Base-by-base conservation (phyloP, 148 eudicot species). In the Talinum fruticosum region DNA sequence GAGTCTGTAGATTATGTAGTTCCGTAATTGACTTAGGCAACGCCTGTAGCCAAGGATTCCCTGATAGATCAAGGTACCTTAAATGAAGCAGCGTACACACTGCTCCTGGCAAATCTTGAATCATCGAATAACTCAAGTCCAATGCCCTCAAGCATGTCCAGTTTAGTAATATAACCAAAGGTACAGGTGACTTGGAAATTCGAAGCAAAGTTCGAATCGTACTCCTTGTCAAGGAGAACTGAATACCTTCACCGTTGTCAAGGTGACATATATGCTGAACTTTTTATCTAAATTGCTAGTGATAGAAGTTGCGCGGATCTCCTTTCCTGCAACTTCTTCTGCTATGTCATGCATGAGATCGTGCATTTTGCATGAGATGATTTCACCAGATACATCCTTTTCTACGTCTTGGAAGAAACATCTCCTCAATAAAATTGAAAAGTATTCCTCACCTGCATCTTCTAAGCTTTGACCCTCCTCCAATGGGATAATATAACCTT, bases 301-400 rank as follows among this genome's bases (percentile, higher is more conserved):
- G 24, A 15, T 7, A 0, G 10, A 30, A 41, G 10, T 13, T 16
- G 61, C 18, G 33, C 15, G 38, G 2, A 28, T 8, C 74, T 79
- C 82, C 0, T 34, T 66, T 37, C 29, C 65, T 8, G 72, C 32
- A 2, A 74, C 66, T 26, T 38, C 2, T 45, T 12, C 19, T 28
- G 74, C 73, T 66, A 74, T 34, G 67, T 67, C 61, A 38, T 73
- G 78, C 66, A 74, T 30, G 29, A 79, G 59, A 41, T 74, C 76
- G 26, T 79, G 82, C 73, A 79, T 67, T 34, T 79, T 79, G 32
- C 51, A 79, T 21, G 47, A 72, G 35, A 47, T 21, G 21, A 74
- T 54, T 28, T 53, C 57, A 24, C 78, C 73, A 7, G 14, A 54
- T 7, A 66, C 57, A 26, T 26, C 68, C 69, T n/a, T 19, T 13